Evolutionary conservation across 345 rosid genomes (phyloP), one percentile per base, ranked within the genome.

Genomic region (Euphorbia lathyris): DNA sequence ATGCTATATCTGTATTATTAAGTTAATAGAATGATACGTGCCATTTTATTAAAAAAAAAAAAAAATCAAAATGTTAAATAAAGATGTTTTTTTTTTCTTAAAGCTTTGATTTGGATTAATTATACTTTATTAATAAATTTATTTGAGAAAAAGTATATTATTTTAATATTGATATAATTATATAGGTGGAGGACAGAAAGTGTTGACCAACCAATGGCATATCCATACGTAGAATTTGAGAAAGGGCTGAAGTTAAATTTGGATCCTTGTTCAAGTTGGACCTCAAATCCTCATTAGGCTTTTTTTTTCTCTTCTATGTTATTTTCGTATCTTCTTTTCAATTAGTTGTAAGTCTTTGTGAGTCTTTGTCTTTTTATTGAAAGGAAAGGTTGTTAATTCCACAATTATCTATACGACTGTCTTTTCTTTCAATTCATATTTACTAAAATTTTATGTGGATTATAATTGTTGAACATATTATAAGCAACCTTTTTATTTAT

Each of bases 181-280:
- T 27, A 48, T 36, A 85, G 88, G 50, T 85, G 88, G 88, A 79
- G 62, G 69, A 52, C 53, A 13, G 79, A 85, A 67, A 81, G 69
- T 19, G 76, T 34, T 20, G 81, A 85, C 17, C 77, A 77, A 51
- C 80, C 84, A 30, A 57, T 77, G 63, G 88, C 88, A 65, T 77
- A 74, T 75, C 88, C 88, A 1, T 85, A 78, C 48, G 88, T 85
- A 8, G 88, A 85, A 66, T 85, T 85, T 65, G 73, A 63, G 45
- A 74, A 63, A 40, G 88, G 86, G 29, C 63, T 82, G 42, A 72
- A 76, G 51, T 45, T 85, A 66, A 69, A 63, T 70, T 51, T 85
- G 72, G 86, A 80, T 0, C 74, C 8, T 19, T 72, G 40, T 62
- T 63, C 75, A 1, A 34, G 0, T 11, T 30, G 20, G 32, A 66